Evolutionary conservation across 2,329 filamentous ascomycete genomes (phyloP).

Genomic region (Fusarium marasasianum): DNA sequence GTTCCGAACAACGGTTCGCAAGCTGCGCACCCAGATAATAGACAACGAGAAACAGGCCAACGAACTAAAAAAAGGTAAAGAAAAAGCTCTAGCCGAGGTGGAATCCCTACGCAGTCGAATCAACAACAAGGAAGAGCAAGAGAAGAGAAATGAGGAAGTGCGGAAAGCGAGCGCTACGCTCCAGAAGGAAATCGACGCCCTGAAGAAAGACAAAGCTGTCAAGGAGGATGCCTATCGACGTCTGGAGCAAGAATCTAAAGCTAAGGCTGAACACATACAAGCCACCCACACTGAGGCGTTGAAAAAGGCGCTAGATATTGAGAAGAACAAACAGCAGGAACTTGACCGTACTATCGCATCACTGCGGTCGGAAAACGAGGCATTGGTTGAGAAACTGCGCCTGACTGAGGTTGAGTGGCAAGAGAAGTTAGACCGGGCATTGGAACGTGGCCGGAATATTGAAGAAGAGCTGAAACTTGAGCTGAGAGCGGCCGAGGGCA

Average conservation of each 20-base stretch:
- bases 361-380: slow-evolving; percentile 81
- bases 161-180: slow-evolving; percentile 63
- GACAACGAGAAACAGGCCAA: slow-evolving; percentile 72
- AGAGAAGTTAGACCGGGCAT: slow-evolving; percentile 77
- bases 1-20: slow-evolving; percentile 84
- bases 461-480: slow-evolving; percentile 87
- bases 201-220: slow-evolving; percentile 63
- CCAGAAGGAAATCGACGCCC: slow-evolving; percentile 48
- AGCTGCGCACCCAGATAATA: slow-evolving; percentile 72
- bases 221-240: slow-evolving; percentile 73
- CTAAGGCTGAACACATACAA: slow-evolving; percentile 71
- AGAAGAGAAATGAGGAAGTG: slow-evolving; percentile 63
- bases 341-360: slow-evolving; percentile 68
- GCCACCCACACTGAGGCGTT: slow-evolving; percentile 72
- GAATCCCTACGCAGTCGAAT: slow-evolving; percentile 58
- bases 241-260: slow-evolving; percentile 74
- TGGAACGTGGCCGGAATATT: slow-evolving; percentile 72
- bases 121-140: slow-evolving; percentile 60
- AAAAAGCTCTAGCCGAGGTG: slow-evolving; percentile 65
- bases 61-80: slow-evolving; percentile 67
- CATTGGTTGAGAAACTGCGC: slow-evolving; percentile 75
- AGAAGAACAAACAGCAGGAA: slow-evolving; percentile 65
- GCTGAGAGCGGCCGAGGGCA: slow-evolving; percentile 80
- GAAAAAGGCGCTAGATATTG: slow-evolving; percentile 73
- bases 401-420: slow-evolving; percentile 76